These are phyloP conservation scores for Anisodus tanguticus DNA, from an alignment of 257 asterid species.

Conservation along the genomic window DNA sequence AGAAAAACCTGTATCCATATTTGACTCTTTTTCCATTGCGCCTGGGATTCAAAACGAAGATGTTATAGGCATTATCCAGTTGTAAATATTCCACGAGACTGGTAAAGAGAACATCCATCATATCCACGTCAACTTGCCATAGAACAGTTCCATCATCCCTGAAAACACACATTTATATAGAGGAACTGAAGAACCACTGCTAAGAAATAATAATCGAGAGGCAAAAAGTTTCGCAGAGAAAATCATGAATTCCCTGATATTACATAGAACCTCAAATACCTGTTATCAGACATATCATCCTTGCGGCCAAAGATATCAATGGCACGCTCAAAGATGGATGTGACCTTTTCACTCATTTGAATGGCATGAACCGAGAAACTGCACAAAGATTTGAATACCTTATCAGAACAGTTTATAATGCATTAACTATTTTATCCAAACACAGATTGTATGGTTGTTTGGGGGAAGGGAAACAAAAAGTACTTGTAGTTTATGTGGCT, in stretches of 20 bases:
- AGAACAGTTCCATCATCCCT: slow-evolving; percentile 70
- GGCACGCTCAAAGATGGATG: slow-evolving; percentile 90
- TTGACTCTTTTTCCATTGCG: slow-evolving; percentile 64
- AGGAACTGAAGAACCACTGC: slow-evolving; percentile 26
- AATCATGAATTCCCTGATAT: slow-evolving; percentile 28
- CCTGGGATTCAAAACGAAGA: slow-evolving; percentile 90
- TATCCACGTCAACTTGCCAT: slow-evolving; percentile 97
- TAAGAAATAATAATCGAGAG: not conserved
- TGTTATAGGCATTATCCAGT: slow-evolving; percentile 80
- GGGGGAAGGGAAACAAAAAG: slow-evolving; percentile 24
- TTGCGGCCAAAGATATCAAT: slow-evolving; percentile 82
- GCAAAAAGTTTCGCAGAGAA: not conserved
- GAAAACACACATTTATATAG: slow-evolving; percentile 27
- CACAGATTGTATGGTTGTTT: slow-evolving; percentile 16
- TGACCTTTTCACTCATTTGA: slow-evolving; percentile 92
- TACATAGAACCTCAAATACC: slow-evolving; percentile 49
- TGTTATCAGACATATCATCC: slow-evolving; percentile 58
- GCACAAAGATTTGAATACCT: slow-evolving; percentile 43
- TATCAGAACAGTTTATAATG: slow-evolving; percentile 28
- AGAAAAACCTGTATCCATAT: slow-evolving; percentile 87
- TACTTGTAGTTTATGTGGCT: slow-evolving; percentile 95
- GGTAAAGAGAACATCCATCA: slow-evolving; percentile 76
- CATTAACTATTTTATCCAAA: slow-evolving; percentile 17
- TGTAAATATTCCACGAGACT: slow-evolving; percentile 95
- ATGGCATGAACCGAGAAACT: slow-evolving; percentile 97